Evolutionary conservation across 73 alveolate genomes (phyloP).

Genomic region (Paramecium biaurelia): DNA sequence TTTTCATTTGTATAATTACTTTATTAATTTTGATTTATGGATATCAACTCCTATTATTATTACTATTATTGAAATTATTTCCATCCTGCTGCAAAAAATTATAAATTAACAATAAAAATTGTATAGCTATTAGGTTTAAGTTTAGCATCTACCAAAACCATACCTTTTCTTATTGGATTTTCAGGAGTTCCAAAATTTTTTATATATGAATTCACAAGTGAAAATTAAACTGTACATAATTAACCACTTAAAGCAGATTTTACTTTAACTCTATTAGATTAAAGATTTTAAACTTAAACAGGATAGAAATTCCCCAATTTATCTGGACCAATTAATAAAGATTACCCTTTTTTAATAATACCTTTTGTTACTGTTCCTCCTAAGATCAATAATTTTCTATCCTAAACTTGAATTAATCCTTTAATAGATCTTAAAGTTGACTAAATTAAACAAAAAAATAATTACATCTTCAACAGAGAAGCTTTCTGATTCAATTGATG

Average conservation of each 20-base stretch:
- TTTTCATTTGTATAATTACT: neutral
- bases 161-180: slow-evolving; percentile 88
- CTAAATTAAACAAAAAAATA: neutral
- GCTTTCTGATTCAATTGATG: neutral
- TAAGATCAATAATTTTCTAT: slow-evolving; percentile 55
- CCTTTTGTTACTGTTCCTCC: slow-evolving; percentile 93
- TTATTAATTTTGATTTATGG: neutral
- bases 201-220: slow-evolving; percentile 56
- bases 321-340: slow-evolving; percentile 91
- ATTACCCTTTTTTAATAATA: slow-evolving; percentile 67
- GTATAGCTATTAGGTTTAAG: neutral
- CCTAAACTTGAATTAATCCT: neutral
- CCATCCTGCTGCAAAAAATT: slow-evolving; percentile 1
- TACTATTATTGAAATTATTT: neutral
- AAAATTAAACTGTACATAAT: slow-evolving; percentile 79
- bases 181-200: slow-evolving; percentile 69
- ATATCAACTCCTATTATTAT: neutral
- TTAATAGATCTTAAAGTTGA: neutral
- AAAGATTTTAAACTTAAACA: slow-evolving; percentile 82
- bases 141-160: slow-evolving; percentile 74
- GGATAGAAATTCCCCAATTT: slow-evolving; percentile 81
- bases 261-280: slow-evolving; percentile 83
- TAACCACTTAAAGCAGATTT: slow-evolving; percentile 87
- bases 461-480: neutral
- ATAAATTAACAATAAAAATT: neutral